Base-by-base conservation (phyloP, 257 asterid species). In the Nicotiana sylvestris region DNA sequence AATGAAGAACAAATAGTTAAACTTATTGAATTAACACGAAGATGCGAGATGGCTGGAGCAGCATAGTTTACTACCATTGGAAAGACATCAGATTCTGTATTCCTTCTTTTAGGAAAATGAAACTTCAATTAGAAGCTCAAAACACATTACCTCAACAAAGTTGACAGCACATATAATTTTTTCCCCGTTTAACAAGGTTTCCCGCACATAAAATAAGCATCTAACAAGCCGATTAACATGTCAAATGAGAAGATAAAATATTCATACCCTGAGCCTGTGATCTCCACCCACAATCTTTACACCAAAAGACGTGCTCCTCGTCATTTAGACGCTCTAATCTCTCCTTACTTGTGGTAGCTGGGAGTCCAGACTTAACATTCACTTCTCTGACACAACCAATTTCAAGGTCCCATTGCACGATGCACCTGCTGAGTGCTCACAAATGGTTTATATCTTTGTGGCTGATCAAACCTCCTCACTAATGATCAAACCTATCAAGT, bases 391-490 rank as follows among this genome's bases (percentile, higher is more conserved):
- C 97, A 76, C 97, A 93, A 1, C 98, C 98, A 27, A 94, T 93
- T 90, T 86, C 90, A 88, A 91, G 89, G 88, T 93, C 97, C 27
- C 97, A 96, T 80, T 90, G 85, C 78, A 92, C 92, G 17, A 91
- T 87, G 77, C 98, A 95, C 89, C 95, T 86, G 82, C 98, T 95
- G 81, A 21, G 21, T 21, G 21, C 21, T 21, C 21, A 95, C 95
- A 69, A 94, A 93, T 49, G 98, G 97, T 86, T 94, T 94, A 89
- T 94, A 94, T 86, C 97, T 90, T 84, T 94, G 98, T 78, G 97
- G 97, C 89, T 94, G 93, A 89, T 95, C 98, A 87, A 95, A 95
- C 53, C 92, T 90, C 91, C 98, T 81, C 79, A 95, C 98, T 86
- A 95, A 78, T 51, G 98, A 95, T 95, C 98, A 93, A 9, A 95